Evolutionary conservation across 768 basidiomycete genomes (phyloP).

Genomic region (Pisolithus tinctorius): DNA sequence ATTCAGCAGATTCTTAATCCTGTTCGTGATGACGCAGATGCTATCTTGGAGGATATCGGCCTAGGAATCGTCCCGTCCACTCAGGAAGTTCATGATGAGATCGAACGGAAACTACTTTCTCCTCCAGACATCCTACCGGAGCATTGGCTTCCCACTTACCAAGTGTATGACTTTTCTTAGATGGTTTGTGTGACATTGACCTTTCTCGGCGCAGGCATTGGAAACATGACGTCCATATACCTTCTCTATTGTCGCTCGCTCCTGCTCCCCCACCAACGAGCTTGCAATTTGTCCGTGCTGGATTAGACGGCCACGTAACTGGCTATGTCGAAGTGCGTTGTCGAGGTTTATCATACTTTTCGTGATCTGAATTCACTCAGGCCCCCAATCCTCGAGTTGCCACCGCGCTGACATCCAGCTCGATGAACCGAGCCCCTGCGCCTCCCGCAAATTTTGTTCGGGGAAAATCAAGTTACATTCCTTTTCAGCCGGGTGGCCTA

Average conservation of each 20-base stretch:
- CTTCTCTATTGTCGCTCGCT: slow-evolving; percentile 55
- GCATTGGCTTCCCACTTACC: slow-evolving; percentile 75
- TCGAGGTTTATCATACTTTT: slow-evolving; percentile 3
- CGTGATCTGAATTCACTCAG: slow-evolving; percentile 29
- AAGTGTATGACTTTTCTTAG: slow-evolving; percentile 54
- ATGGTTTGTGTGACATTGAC: slow-evolving; percentile 8
- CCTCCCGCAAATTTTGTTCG: slow-evolving; percentile 78
- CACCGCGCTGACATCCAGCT: slow-evolving; percentile 79
- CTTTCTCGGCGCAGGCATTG: slow-evolving; percentile 49
- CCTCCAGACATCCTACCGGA: slow-evolving; percentile 61
- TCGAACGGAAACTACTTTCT: slow-evolving; percentile 70
- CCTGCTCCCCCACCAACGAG: slow-evolving; percentile 73
- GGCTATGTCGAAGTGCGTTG: slow-evolving; percentile 74
- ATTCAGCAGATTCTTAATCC: slow-evolving; percentile 46
- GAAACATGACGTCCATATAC: slow-evolving; percentile 53
- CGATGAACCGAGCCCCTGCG: slow-evolving; percentile 78
- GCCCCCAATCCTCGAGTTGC: slow-evolving; percentile 45
- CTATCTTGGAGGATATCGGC: slow-evolving; percentile 48
- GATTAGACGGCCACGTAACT: slow-evolving; percentile 71
- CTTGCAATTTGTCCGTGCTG: slow-evolving; percentile 66
- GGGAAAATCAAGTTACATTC: slow-evolving; percentile 89
- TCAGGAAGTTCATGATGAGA: slow-evolving; percentile 54
- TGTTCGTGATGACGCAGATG: slow-evolving; percentile 30
- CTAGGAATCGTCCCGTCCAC: slow-evolving; percentile 51
- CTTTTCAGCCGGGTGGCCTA: slow-evolving; percentile 92